Evolutionary conservation across 306 rosid species (phyloP), one percentile per base, ranked within the genome.

Genomic region (Alnus rubra): DNA sequence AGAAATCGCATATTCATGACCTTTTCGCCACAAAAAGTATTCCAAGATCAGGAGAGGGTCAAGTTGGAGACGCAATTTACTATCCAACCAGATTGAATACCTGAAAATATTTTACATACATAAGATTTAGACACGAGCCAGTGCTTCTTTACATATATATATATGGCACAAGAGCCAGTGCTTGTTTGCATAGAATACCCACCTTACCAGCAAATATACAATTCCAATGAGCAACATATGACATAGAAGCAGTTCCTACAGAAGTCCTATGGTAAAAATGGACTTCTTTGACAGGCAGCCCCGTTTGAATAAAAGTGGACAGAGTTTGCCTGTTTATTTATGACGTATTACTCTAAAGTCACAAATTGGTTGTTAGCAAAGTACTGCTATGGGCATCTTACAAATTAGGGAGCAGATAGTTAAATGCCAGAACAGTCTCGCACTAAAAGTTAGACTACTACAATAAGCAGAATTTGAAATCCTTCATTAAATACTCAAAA

Each of bases 81-180:
- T 92, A 77, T 95, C 99, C 89, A 95, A 76, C 99, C 99, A 95
- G 79, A 95, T 95, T 2, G 99, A 85, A 87, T 91, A 95, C 88
- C 98, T 95, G 90, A 81, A 60, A 67, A 71, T 49, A 82, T 59
- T 71, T 79, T 75, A 78, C 74, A 74, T 73, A 48, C 79, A 85
- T 28, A 47, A 42, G 52, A 14, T 28, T 10, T 18, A 51, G 45
- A 73, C 7, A 14, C 7, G 58, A 51, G 23, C 58, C 58, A 1
- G 15, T 7, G 14, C 48, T 67, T 37, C 12, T 23, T 23, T 70
- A 4, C 1, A 4, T 42, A 4, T 42, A 1, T 33, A 1, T 33
- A 1, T 42, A 42, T 42, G 45, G 7, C 45, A 42, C 45, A 42
- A 71, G 54, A 49, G 37, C 74, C 74, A 1, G 9, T 8, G 16